Evolutionary conservation across 164 flowering plant species (phyloP).

Genomic region (Santalum album): DNA sequence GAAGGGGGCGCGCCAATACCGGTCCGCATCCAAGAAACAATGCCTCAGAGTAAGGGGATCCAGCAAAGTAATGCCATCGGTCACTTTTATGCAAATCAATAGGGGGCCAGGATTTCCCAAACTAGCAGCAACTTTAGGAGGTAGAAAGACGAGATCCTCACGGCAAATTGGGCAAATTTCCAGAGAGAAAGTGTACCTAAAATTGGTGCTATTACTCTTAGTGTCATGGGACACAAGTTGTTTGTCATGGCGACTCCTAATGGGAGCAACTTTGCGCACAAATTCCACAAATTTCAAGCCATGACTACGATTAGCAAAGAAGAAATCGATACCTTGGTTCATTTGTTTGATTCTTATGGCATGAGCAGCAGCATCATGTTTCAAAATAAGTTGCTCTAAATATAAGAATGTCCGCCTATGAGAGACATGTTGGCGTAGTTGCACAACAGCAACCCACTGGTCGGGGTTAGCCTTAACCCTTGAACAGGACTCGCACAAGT

Average conservation of each 20-base stretch:
- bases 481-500: slow-evolving; percentile 50
- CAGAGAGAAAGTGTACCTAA: slow-evolving; percentile 55
- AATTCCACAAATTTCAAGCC: slow-evolving; percentile 50
- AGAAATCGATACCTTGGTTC: slow-evolving; percentile 58
- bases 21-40: slow-evolving; percentile 47
- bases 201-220: slow-evolving; percentile 48
- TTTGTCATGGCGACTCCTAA: slow-evolving; percentile 27
- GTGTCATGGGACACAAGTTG: too few species aligned
- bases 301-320: slow-evolving; percentile 54
- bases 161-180: slow-evolving; percentile 58
- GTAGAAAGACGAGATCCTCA: slow-evolving; percentile 58
- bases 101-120: slow-evolving; percentile 60
- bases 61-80: slow-evolving; percentile 35
- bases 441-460: slow-evolving; percentile 60
- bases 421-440: slow-evolving; percentile 51
- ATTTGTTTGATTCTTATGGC: slow-evolving; percentile 55
- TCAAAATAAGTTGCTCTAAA: slow-evolving; percentile 59
- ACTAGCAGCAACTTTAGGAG: slow-evolving; percentile 36
- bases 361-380: slow-evolving; percentile 49
- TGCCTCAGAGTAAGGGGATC: slow-evolving; percentile 50
- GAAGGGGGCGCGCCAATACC: slow-evolving; percentile 48
- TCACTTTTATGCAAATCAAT: slow-evolving; percentile 56
- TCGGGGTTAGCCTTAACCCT: slow-evolving; percentile 58
- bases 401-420: slow-evolving; percentile 59
- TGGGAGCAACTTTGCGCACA: slow-evolving; percentile 43